Evolutionary conservation across 2,329 filamentous ascomycete genomes (phyloP).

Genomic region (Cercospora janseana): DNA sequence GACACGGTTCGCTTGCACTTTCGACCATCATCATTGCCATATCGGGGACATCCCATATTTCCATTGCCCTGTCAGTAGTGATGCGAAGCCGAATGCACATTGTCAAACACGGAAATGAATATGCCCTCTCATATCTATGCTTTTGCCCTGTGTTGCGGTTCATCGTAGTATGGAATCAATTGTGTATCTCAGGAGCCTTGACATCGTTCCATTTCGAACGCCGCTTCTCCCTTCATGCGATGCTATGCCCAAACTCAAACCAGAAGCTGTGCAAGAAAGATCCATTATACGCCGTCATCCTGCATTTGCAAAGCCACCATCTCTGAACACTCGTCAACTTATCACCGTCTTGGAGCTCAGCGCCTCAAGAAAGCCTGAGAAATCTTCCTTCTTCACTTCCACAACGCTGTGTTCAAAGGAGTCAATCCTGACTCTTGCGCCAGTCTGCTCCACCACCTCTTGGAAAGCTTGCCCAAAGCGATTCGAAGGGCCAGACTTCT

Average conservation of each 20-base stretch:
- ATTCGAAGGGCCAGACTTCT: slow-evolving; percentile 73
- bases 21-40: too few relatives aligned
- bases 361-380: slow-evolving; percentile 84
- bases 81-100: too few relatives aligned
- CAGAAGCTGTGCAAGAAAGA: slow-evolving; percentile 1
- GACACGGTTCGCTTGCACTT: too few relatives aligned
- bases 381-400: slow-evolving; percentile 94
- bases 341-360: slow-evolving; percentile 88
- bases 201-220: not conserved
- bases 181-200: slow-evolving; percentile 10
- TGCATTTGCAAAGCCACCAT: not conserved
- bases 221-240: not conserved
- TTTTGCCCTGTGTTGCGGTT: slow-evolving; percentile 1
- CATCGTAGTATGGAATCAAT: slow-evolving; percentile 3
- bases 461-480: slow-evolving; percentile 94
- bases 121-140: slow-evolving; percentile 6
- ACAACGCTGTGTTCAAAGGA: slow-evolving; percentile 97
- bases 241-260: slow-evolving; percentile 2
- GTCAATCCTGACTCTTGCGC: slow-evolving; percentile 84
- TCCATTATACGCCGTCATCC: slow-evolving; percentile 14
- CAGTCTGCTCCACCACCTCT: slow-evolving; percentile 89
- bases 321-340: slow-evolving; percentile 42
- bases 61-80: too few relatives aligned
- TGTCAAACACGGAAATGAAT: not conserved
- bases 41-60: too few relatives aligned